These are phyloP conservation scores for Ceratocystis destructans DNA, from an alignment of 2,329 filamentous ascomycete species.

Conservation along the genomic window DNA sequence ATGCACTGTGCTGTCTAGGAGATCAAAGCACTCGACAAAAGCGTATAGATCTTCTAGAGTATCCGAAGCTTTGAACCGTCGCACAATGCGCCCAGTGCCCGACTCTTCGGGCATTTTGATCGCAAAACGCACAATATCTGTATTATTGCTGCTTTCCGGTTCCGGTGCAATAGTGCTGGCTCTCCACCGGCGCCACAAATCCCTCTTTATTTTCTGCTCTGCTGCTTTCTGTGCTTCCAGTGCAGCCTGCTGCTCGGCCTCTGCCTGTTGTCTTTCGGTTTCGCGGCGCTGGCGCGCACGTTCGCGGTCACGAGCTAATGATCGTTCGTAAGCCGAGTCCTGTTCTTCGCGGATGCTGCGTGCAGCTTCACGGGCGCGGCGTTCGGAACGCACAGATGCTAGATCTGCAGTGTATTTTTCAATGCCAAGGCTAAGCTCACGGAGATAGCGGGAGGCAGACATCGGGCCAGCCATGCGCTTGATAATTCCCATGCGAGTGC, in stretches of 20 bases:
- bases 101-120: conserved; percentile 46
- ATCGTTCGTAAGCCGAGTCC: conserved; percentile 86
- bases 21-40: conserved; percentile 81
- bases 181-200: conserved; percentile 73
- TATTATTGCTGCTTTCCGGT: conserved; percentile 45
- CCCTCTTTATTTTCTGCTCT: conserved; percentile 31
- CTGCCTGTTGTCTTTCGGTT: conserved; percentile 46
- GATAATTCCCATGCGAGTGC: conserved; percentile 81
- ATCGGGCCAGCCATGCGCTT: conserved; percentile 63
- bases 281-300: conserved; percentile 63
- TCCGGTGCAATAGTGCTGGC: conserved; percentile 53
- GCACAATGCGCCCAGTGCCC: conserved; percentile 60
- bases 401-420: conserved; percentile 64
- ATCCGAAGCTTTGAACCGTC: conserved; percentile 56
- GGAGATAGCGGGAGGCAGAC: conserved; percentile 54
- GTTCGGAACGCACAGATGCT: conserved; percentile 57
- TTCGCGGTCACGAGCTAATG: conserved; percentile 74
- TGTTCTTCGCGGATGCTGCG: conserved; percentile 74
- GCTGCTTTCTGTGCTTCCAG: conserved; percentile 48
- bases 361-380: conserved; percentile 68
- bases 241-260: conserved; percentile 48
- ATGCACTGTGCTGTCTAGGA: conserved; percentile 31
- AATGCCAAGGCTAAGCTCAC: conserved; percentile 60
- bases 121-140: conserved; percentile 58
- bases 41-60: conserved; percentile 83